A percentile compares a stretch with the other conserved stretches of the same genome.
phyloP scores from a whole-genome alignment of 139 green algal species.

The Haematococcus sp. region DNA sequence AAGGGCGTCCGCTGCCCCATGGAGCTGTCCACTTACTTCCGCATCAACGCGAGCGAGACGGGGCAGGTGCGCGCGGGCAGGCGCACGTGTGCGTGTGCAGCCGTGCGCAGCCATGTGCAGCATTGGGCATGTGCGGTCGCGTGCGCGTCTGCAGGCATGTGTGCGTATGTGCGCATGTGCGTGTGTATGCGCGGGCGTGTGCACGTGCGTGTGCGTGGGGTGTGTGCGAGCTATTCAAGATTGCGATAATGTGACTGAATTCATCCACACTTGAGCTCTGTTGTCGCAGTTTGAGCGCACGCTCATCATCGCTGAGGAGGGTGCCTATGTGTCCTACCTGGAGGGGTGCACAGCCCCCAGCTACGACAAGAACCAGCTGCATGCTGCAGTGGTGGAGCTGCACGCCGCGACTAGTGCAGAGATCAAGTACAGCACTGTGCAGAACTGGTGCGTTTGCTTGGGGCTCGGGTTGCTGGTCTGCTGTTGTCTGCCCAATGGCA shows the following conservation, averaged over 20 bases:
- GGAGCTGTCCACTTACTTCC: slow-evolving; percentile 99
- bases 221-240: no score
- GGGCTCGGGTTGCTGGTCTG: slow-evolving; percentile 67
- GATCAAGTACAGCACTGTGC: slow-evolving; percentile 99
- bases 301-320: slow-evolving; percentile 96
- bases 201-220: no score
- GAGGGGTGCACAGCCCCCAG: slow-evolving; percentile 95
- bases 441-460: slow-evolving; percentile 83
- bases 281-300: slow-evolving; percentile 95
- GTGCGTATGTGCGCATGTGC: background rate
- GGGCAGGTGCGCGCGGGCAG: slow-evolving; percentile 65
- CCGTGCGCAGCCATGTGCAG: background rate
- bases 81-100: slow-evolving; percentile 10
- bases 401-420: slow-evolving; percentile 77
- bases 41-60: slow-evolving; percentile 96
- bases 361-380: slow-evolving; percentile 96
- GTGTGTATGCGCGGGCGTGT: no score
- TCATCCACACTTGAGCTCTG: no score
- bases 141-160: background rate
- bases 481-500: background rate
- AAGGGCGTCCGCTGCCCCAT: slow-evolving; percentile 95
- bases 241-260: no score
- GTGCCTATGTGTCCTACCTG: slow-evolving; percentile 92
- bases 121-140: no score
- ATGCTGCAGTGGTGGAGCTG: slow-evolving; percentile 98